Evolutionary conservation across 352 stramenopile species (phyloP).

Genomic region (Globisporangium uncinulatum): DNA sequence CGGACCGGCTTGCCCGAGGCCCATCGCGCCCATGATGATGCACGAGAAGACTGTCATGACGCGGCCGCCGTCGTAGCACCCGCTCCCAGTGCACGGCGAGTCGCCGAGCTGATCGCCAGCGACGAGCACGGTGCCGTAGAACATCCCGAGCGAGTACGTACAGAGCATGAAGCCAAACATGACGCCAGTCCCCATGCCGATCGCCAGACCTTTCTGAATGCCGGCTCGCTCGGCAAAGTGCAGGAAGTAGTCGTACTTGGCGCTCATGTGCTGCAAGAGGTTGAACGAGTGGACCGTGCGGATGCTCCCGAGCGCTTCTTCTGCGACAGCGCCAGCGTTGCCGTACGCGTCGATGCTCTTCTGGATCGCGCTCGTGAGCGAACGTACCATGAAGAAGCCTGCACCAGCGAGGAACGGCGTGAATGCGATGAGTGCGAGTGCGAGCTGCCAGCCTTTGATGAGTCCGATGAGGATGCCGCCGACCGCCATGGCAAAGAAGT

Average conservation of each 20-base stretch:
- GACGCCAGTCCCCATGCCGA: slow-evolving; percentile 48
- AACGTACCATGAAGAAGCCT: slow-evolving; percentile 45
- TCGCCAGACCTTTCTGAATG: slow-evolving; percentile 41
- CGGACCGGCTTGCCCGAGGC: slow-evolving; percentile 56
- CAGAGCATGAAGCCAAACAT: slow-evolving; percentile 66
- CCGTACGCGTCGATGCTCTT: slow-evolving; percentile 48
- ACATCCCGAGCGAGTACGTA: slow-evolving; percentile 75
- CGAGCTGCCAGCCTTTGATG: slow-evolving; percentile 61
- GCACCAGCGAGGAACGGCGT: slow-evolving; percentile 58
- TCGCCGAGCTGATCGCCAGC: slow-evolving; percentile 40
- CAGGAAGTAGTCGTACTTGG: slow-evolving; percentile 34
- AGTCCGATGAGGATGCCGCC: slow-evolving; percentile 60
- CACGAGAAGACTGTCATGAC: slow-evolving; percentile 70
- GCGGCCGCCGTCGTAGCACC: slow-evolving; percentile 57
- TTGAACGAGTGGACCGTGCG: slow-evolving; percentile 81
- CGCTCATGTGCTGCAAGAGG: slow-evolving; percentile 41
- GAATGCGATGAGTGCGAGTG: slow-evolving; percentile 62
- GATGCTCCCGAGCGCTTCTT: slow-evolving; percentile 66
- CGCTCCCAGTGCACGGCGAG: slow-evolving; percentile 20
- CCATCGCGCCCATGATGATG: slow-evolving; percentile 70
- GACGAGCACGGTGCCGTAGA: slow-evolving; percentile 64
- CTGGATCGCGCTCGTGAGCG: slow-evolving; percentile 40
- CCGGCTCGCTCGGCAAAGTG: slow-evolving; percentile 31
- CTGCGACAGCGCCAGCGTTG: slow-evolving; percentile 53
- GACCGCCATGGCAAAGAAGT: slow-evolving; percentile 61